A percentile compares a stretch with the other conserved stretches of the same genome.
Conservation (phyloP, 2,329 filamentous ascomycete species). For the Epichloe gansuensis region DNA sequence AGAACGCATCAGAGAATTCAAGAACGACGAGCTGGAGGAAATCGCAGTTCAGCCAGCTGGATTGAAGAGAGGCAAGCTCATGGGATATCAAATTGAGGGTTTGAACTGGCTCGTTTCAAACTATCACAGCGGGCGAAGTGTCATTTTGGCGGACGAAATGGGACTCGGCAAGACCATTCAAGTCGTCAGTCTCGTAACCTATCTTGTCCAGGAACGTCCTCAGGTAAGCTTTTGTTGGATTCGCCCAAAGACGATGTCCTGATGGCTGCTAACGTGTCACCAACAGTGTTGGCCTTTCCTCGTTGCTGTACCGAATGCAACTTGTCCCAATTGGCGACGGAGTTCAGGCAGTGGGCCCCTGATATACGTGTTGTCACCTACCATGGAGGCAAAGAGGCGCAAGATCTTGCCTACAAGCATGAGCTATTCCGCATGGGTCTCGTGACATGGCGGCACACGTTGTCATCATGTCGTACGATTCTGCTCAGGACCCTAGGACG, state of each 20-base stretch:
- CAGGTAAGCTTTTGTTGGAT: conserved; percentile 21
- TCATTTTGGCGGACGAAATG: conserved; percentile 95
- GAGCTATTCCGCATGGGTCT: conserved; percentile 66
- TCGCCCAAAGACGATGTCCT: not conserved
- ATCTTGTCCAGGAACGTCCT: conserved; percentile 53
- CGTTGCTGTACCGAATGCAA: conserved; percentile 86
- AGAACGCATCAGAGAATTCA: conserved; percentile 56
- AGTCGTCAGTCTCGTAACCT: conserved; percentile 69
- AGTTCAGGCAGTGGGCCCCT: conserved; percentile 90
- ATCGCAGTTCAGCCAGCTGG: conserved; percentile 60
- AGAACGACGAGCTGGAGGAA: conserved; percentile 54
- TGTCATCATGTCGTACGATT: conserved; percentile 91
- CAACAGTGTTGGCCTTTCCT: conserved; percentile 73
- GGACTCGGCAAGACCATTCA: conserved; percentile 96
- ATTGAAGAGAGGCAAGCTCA: conserved; percentile 67
- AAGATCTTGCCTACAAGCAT: conserved; percentile 66
- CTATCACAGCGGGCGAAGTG: conserved; percentile 70
- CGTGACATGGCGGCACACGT: conserved; percentile 74
- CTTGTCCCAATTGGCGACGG: conserved; percentile 93
- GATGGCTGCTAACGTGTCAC: conserved; percentile 8
- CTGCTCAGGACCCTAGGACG: conserved; percentile 61
- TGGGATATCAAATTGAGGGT: conserved; percentile 88
- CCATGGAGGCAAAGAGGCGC: conserved; percentile 64
- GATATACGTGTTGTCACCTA: conserved; percentile 81
- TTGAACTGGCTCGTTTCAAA: conserved; percentile 93